Percentiles rank a stretch among this genome's conserved stretches.
These are phyloP conservation scores for Boletus rubropictus DNA, from an alignment of 768 basidiomycete species.

Conservation along the genomic window DNA sequence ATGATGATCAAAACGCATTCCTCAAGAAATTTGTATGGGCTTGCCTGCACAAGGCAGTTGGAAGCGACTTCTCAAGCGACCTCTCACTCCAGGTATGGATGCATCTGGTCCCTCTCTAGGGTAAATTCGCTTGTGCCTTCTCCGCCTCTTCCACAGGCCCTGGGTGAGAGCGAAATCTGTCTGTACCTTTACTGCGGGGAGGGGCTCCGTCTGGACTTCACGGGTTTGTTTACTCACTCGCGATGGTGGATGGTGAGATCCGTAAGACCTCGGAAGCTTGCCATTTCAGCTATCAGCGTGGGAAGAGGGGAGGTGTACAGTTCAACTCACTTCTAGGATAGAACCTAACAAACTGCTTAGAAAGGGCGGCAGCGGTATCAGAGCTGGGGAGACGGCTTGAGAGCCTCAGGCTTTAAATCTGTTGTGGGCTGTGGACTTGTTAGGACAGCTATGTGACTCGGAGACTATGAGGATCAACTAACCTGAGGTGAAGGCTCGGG, in stretches of 20 bases:
- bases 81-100: background rate
- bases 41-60: conserved; percentile 16
- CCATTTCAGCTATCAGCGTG: background rate
- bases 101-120: background rate
- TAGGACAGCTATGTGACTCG: background rate
- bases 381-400: conserved; percentile 8
- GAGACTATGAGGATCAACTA: background rate
- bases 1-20: background rate
- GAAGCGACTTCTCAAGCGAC: conserved; percentile 8
- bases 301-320: background rate
- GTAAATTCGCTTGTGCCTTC: background rate
- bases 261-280: conserved; percentile 17
- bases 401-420: conserved; percentile 2
- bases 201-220: conserved; percentile 7
- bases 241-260: conserved; percentile 2
- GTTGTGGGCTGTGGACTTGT: conserved; percentile 10
- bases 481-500: conserved; percentile 10
- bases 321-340: conserved; percentile 15
- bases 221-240: background rate
- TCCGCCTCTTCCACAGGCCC: conserved; percentile 12
- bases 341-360: conserved; percentile 14
- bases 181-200: background rate
- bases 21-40: background rate
- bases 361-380: conserved; percentile 23
- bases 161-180: background rate